Evolutionary conservation across 2,329 filamentous ascomycete species (phyloP).

Genomic region (Lachnellula arida): DNA sequence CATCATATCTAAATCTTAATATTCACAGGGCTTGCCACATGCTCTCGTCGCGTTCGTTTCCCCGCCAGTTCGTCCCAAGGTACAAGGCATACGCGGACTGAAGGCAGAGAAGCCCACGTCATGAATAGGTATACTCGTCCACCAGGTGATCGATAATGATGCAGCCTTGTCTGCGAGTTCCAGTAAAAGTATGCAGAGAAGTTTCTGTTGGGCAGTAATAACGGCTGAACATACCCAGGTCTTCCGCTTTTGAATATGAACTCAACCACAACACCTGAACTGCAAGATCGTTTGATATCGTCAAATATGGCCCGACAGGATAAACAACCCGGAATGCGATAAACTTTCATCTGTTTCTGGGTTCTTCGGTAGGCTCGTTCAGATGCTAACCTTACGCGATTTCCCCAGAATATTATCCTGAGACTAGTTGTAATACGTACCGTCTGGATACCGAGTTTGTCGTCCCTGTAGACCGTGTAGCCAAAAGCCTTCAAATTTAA

Average conservation of each 20-base stretch:
- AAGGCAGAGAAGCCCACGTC: too few relatives aligned
- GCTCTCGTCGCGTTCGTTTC: too few relatives aligned
- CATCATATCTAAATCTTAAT: too few relatives aligned
- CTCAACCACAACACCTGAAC: conserved; percentile 3
- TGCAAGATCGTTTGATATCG: background rate
- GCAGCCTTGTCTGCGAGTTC: too few relatives aligned
- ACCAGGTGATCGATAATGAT: too few relatives aligned
- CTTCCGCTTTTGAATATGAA: background rate
- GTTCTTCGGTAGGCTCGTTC: background rate
- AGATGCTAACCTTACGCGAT: background rate
- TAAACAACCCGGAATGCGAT: background rate
- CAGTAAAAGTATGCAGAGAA: background rate
- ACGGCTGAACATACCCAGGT: background rate
- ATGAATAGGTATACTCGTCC: too few relatives aligned
- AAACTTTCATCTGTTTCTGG: background rate
- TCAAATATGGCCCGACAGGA: background rate
- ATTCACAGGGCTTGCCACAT: too few relatives aligned
- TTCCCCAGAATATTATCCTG: background rate
- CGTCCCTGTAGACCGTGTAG: background rate
- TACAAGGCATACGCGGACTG: too few relatives aligned
- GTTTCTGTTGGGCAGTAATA: background rate
- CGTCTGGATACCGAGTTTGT: background rate
- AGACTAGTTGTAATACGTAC: background rate
- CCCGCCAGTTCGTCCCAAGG: too few relatives aligned
- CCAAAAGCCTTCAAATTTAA: conserved; percentile 2